Conservation (phyloP, 768 basidiomycete genomes). For the Termitomyces titanicus region DNA sequence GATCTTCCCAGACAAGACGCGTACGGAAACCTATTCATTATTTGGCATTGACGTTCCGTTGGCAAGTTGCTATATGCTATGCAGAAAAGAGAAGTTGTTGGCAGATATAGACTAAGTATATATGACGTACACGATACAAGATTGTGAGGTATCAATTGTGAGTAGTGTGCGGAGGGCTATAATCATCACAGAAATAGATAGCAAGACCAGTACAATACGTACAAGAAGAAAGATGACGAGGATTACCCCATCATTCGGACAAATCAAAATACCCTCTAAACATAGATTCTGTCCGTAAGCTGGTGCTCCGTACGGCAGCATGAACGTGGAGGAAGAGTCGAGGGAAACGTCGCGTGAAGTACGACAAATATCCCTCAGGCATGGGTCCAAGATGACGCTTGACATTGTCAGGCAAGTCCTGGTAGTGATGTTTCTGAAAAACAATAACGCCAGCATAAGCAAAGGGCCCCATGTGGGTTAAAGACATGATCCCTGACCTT, state of each 20-base stretch:
- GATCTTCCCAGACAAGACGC: too few relatives aligned
- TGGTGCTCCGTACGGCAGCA: conserved; percentile 67
- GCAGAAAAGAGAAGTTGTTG: background rate
- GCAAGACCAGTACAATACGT: background rate
- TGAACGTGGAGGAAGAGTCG: conserved; percentile 90
- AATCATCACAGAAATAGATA: background rate
- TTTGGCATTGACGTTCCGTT: too few relatives aligned
- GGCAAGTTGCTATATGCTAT: background rate
- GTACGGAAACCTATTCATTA: too few relatives aligned
- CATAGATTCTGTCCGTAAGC: conserved; percentile 82
- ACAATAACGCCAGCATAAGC: background rate
- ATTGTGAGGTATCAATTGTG: background rate
- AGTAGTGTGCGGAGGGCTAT: background rate
- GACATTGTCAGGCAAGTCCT: conserved; percentile 91
- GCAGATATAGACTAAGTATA: background rate
- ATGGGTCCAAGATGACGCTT: conserved; percentile 86
- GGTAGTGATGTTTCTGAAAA: conserved; percentile 91
- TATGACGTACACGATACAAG: conserved; percentile 1
- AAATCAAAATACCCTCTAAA: conserved; percentile 88
- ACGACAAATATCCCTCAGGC: conserved; percentile 88
- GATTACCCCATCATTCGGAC: conserved; percentile 19
- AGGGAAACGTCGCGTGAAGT: conserved; percentile 95
- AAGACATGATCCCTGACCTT: conserved; percentile 55
- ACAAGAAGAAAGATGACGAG: background rate
- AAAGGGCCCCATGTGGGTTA: background rate